These are phyloP conservation scores for Sarcomyxa edulis DNA, from an alignment of 768 basidiomycete genomes.

Conservation along the genomic window DNA sequence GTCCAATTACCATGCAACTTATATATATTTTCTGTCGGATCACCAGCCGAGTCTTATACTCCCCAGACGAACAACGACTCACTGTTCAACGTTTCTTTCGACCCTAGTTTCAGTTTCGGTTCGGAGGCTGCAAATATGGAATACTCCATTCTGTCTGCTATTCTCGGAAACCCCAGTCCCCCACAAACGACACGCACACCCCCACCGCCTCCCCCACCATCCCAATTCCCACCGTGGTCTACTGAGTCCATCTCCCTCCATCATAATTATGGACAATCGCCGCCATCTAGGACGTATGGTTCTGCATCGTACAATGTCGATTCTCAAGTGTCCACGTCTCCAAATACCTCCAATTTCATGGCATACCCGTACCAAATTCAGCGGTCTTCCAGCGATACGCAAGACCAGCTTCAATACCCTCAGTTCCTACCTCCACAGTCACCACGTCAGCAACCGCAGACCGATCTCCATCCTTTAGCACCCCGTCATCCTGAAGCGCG, in stretches of 20 bases:
- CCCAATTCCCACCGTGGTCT: constrained; percentile 38
- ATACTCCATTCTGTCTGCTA: constrained; percentile 90
- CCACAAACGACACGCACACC: constrained; percentile 38
- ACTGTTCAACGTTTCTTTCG: constrained; percentile 56
- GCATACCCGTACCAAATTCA: constrained; percentile 31
- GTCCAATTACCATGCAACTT: constrained; percentile 9
- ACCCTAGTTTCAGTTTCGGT: constrained; percentile 64
- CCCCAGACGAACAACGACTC: constrained; percentile 56
- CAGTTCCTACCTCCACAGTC: constrained; percentile 14
- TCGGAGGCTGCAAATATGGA: constrained; percentile 92
- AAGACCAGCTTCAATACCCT: constrained; percentile 36
- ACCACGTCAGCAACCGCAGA: constrained; percentile 20
- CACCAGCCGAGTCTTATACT: constrained; percentile 45
- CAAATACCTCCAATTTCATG: constrained; percentile 35
- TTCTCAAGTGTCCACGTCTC: constrained; percentile 28
- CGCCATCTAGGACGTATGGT: constrained; percentile 17
- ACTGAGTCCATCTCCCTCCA: constrained; percentile 28
- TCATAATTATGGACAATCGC: constrained; percentile 10
- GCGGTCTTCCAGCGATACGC: constrained; percentile 26
- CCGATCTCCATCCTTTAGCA: constrained; percentile 38
- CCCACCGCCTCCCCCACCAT: constrained; percentile 26
- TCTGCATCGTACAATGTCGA: constrained; percentile 31
- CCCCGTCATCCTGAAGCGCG: constrained; percentile 49
- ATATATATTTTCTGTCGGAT: constrained; percentile 13
- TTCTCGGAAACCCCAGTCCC: constrained; percentile 76